These are phyloP conservation scores for Paracoccidioides lutzii DNA, from an alignment of 2,329 filamentous ascomycete species.

Conservation along the genomic window DNA sequence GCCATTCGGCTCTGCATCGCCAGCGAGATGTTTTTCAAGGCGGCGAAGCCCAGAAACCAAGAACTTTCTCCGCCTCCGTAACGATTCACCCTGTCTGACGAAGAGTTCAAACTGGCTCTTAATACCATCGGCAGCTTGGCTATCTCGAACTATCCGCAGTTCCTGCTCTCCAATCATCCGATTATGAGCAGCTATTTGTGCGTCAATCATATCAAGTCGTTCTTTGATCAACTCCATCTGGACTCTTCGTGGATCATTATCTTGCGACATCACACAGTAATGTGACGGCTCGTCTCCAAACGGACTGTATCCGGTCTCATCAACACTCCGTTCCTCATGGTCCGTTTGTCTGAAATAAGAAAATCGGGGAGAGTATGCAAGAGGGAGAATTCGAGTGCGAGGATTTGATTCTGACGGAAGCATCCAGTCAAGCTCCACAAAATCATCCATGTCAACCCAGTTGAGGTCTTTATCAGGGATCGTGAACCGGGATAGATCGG, in stretches of 20 bases:
- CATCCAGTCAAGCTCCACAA: conserved; percentile 95
- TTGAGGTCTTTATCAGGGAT: conserved; percentile 91
- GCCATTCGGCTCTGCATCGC: conserved; percentile 33
- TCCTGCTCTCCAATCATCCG: conserved; percentile 64
- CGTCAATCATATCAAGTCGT: conserved; percentile 62
- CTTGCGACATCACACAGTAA: conserved; percentile 84
- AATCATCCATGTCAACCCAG: conserved; percentile 99
- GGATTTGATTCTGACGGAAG: conserved; percentile 80
- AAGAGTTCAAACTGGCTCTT: conserved; percentile 38
- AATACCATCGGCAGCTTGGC: conserved; percentile 35
- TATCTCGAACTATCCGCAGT: conserved; percentile 43
- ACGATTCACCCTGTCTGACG: conserved; percentile 42
- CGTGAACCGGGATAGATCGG: conserved; percentile 71
- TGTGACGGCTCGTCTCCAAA: conserved; percentile 93
- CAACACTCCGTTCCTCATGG: conserved; percentile 61
- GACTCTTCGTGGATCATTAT: conserved; percentile 76
- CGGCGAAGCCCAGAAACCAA: conserved; percentile 46
- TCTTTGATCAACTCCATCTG: conserved; percentile 75
- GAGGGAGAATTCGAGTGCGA: conserved; percentile 82
- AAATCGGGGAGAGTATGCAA: conserved; percentile 85
- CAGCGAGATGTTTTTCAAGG: conserved; percentile 37
- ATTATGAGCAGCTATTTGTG: conserved; percentile 64
- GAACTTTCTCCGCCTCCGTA: conserved; percentile 47
- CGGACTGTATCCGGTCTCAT: conserved; percentile 68
- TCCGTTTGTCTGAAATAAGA: conserved; percentile 97